These are phyloP conservation scores for Crithidia sp. DNA, from an alignment of 208 protist species.

Conservation along the genomic window DNA sequence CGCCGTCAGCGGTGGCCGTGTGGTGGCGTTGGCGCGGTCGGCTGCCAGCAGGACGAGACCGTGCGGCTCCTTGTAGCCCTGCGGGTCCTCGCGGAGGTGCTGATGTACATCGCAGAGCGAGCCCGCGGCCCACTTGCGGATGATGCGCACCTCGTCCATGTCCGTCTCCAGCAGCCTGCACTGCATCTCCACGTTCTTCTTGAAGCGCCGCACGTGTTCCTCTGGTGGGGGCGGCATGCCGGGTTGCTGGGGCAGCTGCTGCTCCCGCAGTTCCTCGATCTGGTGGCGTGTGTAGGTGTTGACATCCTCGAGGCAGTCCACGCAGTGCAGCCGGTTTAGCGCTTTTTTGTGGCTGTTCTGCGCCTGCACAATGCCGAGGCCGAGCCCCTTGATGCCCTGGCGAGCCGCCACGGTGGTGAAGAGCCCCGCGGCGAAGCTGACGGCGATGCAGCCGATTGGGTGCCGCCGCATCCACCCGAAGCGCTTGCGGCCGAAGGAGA, in stretches of 20 bases:
- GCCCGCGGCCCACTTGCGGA: slow-evolving; percentile 37
- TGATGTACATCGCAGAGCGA: slow-evolving; percentile 67
- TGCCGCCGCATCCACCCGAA: slow-evolving; percentile 69
- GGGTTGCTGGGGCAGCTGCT: slow-evolving; percentile 59
- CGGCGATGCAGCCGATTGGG: slow-evolving; percentile 56
- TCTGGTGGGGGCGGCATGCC: slow-evolving; percentile 78
- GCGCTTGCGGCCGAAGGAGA: slow-evolving; percentile 54
- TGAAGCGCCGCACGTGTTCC: slow-evolving; percentile 62
- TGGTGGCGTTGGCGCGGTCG: slow-evolving; percentile 42
- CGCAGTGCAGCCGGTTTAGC: slow-evolving; percentile 55
- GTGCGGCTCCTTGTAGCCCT: slow-evolving; percentile 39
- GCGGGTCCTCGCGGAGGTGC: slow-evolving; percentile 58
- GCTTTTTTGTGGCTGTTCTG: slow-evolving; percentile 78
- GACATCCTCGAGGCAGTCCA: slow-evolving; percentile 84
- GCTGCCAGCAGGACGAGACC: slow-evolving; percentile 52
- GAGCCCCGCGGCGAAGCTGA: slow-evolving; percentile 42
- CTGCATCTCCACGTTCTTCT: slow-evolving; percentile 61
- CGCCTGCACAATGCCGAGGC: slow-evolving; percentile 68
- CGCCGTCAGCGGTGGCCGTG: slow-evolving; percentile 9
- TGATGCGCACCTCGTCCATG: slow-evolving; percentile 69
- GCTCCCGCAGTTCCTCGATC: slow-evolving; percentile 56
- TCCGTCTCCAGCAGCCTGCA: slow-evolving; percentile 70
- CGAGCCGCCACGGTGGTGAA: slow-evolving; percentile 47
- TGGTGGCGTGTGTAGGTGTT: slow-evolving; percentile 63
- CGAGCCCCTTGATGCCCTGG: slow-evolving; percentile 57